Conservation (phyloP, 2,329 filamentous ascomycete genomes). For the Diplodia mutila region DNA sequence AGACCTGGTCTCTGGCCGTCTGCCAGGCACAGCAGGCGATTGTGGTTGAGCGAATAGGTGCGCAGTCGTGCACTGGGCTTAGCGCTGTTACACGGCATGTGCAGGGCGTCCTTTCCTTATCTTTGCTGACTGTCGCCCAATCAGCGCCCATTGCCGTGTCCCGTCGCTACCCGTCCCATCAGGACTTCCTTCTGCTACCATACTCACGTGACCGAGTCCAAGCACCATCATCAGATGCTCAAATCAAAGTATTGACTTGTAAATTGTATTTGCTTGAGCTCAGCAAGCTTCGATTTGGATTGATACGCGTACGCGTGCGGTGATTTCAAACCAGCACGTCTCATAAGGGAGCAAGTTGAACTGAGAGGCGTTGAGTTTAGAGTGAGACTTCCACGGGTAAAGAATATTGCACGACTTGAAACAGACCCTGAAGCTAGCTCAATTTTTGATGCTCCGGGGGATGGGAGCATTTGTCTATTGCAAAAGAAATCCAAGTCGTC, state of each 20-base stretch:
- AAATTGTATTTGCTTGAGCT: not conserved
- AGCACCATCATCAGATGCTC: not conserved
- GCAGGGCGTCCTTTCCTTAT: conserved; percentile 2
- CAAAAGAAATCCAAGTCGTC: not conserved
- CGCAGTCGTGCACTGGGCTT: not conserved
- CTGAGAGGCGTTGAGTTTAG: not conserved
- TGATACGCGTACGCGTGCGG: too few species aligned
- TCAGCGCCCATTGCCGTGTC: not conserved
- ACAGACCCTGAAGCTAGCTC: not conserved
- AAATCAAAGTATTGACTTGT: not conserved
- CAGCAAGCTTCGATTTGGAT: too few species aligned
- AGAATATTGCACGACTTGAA: not conserved
- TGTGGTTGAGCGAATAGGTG: not conserved
- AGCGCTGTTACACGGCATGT: conserved; percentile 7
- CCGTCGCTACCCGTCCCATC: not conserved
- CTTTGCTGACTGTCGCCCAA: conserved; percentile 6
- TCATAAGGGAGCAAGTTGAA: not conserved
- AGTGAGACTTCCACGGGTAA: not conserved
- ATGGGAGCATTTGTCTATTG: not conserved
- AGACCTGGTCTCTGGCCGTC: not conserved
- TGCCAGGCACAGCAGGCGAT: not conserved
- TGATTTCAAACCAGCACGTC: too few species aligned
- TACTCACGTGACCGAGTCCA: not conserved
- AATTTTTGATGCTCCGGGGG: not conserved
- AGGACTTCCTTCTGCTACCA: not conserved